Conservation (phyloP, 2,329 filamentous ascomycete genomes). For the Penicillium glabrum region DNA sequence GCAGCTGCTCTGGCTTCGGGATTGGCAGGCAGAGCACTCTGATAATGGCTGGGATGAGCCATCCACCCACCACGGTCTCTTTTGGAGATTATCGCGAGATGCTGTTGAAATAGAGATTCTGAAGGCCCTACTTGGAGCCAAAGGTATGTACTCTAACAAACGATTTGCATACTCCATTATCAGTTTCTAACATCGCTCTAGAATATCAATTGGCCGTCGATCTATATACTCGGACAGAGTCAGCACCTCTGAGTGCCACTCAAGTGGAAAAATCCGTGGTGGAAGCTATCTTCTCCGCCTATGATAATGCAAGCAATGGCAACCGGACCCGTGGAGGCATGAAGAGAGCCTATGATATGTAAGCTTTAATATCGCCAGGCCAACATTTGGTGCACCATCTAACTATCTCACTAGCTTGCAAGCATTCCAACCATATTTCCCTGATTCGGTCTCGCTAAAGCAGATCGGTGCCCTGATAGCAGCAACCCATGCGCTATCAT, state of each 20-base stretch:
- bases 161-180: background rate
- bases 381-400: background rate
- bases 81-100: constrained; percentile 51
- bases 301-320: constrained; percentile 67
- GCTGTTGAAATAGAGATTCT: constrained; percentile 58
- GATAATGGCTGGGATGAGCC: constrained; percentile 23
- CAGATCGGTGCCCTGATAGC: constrained; percentile 56
- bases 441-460: constrained; percentile 38
- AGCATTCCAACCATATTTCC: constrained; percentile 45
- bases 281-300: constrained; percentile 54
- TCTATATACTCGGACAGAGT: constrained; percentile 36
- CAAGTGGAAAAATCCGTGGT: constrained; percentile 56
- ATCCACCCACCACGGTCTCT: constrained; percentile 42
- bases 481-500: constrained; percentile 64
- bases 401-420: constrained; percentile 33
- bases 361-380: constrained; percentile 24
- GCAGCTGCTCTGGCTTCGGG: constrained; percentile 60
- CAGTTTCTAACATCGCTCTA: constrained; percentile 21
- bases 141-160: constrained; percentile 30
- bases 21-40: constrained; percentile 50
- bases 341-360: constrained; percentile 61
- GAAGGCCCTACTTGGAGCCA: constrained; percentile 53
- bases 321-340: constrained; percentile 63
- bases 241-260: constrained; percentile 39
- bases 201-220: constrained; percentile 44